Percentiles rank a stretch among this genome's conserved stretches.
Conservation (phyloP, 495 filamentous ascomycete species). For the Cetradonia linearis region DNA sequence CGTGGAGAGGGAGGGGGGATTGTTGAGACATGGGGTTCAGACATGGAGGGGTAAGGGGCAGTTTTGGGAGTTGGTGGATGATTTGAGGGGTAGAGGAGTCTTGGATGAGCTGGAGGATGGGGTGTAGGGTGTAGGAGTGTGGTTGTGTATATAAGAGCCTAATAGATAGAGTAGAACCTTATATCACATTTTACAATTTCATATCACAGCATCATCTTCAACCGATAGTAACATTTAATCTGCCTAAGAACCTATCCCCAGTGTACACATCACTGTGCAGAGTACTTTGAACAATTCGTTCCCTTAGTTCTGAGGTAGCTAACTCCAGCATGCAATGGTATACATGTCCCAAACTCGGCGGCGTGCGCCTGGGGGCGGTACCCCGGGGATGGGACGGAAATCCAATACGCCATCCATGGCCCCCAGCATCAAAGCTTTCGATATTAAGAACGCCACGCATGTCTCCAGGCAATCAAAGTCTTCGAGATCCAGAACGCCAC, state of each 20-base stretch:
- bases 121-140: not conserved
- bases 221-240: not conserved
- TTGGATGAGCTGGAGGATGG: not conserved
- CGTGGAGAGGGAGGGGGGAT: slow-evolving; percentile 27
- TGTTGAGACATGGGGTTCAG: slow-evolving; percentile 14
- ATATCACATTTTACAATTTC: not conserved
- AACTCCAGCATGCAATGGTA: slow-evolving; percentile 8
- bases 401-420: not conserved
- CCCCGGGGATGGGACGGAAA: not conserved
- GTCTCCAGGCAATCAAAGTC: not conserved
- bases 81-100: slow-evolving; percentile 21
- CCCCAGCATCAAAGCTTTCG: not conserved
- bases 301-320: not conserved
- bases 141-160: not conserved
- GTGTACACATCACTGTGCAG: not conserved
- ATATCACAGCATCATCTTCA: not conserved
- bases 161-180: not conserved
- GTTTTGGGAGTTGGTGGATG: slow-evolving; percentile 26
- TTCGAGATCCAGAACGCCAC: not conserved
- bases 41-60: slow-evolving; percentile 23
- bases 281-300: not conserved
- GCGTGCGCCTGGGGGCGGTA: not conserved
- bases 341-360: not conserved
- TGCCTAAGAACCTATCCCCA: not conserved
- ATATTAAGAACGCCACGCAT: not conserved